These are phyloP conservation scores for Rhynchosporium graminicola DNA, from an alignment of 2,329 filamentous ascomycete species.

Conservation along the genomic window DNA sequence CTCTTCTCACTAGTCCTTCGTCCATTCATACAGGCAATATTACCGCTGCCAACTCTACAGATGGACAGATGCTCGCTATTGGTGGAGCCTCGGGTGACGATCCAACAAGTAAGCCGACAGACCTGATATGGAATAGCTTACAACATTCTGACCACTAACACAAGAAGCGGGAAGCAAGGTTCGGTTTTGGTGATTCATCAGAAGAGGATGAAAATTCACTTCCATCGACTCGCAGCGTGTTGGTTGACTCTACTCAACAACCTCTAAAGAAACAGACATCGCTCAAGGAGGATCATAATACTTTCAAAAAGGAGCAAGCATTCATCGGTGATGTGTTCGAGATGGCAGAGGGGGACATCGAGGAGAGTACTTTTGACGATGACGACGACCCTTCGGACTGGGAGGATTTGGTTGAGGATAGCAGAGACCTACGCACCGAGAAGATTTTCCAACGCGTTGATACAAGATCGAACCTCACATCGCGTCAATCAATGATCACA, in stretches of 20 bases:
- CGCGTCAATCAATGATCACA: slow-evolving; percentile 81
- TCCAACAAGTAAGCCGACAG: slow-evolving; percentile 39
- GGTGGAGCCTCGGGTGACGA: slow-evolving; percentile 43
- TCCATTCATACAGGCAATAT: slow-evolving; percentile 55
- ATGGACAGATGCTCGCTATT: slow-evolving; percentile 56
- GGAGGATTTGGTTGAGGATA: too few species aligned
- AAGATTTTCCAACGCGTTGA: slow-evolving; percentile 87
- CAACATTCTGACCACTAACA: slow-evolving; percentile 20
- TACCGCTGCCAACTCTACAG: slow-evolving; percentile 48
- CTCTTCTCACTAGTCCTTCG: slow-evolving; percentile 39
- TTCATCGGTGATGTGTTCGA: slow-evolving; percentile 57
- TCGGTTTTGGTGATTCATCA: slow-evolving; percentile 76
- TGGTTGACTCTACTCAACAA: slow-evolving; percentile 47
- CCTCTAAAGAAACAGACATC: slow-evolving; percentile 72
- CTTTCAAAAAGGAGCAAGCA: slow-evolving; percentile 59
- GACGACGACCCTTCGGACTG: too few species aligned
- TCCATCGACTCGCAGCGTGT: slow-evolving; percentile 52
- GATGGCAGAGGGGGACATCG: slow-evolving; percentile 66
- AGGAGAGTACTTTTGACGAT: too few species aligned
- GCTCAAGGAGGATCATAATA: slow-evolving; percentile 76
- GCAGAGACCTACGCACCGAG: too few species aligned
- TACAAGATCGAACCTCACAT: slow-evolving; percentile 80
- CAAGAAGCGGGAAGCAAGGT: slow-evolving; percentile 60
- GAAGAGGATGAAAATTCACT: slow-evolving; percentile 82
- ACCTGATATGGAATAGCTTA: slow-evolving; percentile 32